Evolutionary conservation across 345 rosid species (phyloP).

Genomic region (Linum trigynum): DNA sequence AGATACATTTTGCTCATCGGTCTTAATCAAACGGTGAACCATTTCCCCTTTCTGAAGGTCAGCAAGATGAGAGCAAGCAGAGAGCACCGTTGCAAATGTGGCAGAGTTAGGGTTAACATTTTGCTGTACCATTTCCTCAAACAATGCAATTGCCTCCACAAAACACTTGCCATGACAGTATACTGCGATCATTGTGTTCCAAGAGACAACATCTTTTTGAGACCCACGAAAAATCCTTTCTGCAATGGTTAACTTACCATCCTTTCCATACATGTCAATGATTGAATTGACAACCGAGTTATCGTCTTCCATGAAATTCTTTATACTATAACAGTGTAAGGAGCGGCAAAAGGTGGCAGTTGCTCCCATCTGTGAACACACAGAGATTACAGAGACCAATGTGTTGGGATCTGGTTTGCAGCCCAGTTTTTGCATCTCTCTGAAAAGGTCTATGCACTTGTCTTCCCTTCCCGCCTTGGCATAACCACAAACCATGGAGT

Average conservation of each 20-base stretch:
- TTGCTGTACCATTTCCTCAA: constrained; percentile 44
- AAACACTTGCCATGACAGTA: constrained; percentile 28
- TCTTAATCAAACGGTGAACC: constrained; percentile 38
- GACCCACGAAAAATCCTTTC: constrained; percentile 33
- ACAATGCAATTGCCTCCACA: constrained; percentile 41
- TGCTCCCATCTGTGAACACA: constrained; percentile 41
- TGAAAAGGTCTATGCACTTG: constrained; percentile 37
- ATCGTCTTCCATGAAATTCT: constrained; percentile 21
- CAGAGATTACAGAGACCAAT: constrained; percentile 43
- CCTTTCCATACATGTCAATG: constrained; percentile 54
- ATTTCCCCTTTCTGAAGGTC: constrained; percentile 40
- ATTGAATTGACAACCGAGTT: constrained; percentile 41
- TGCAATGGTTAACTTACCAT: constrained; percentile 34
- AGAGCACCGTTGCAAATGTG: constrained; percentile 44
- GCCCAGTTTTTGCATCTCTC: constrained; percentile 35
- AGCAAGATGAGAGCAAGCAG: constrained; percentile 57
- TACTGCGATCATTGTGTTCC: constrained; percentile 52
- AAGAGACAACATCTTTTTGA: constrained; percentile 35
- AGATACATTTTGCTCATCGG: constrained; percentile 35
- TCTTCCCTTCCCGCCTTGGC: constrained; percentile 34
- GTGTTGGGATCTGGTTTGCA: constrained; percentile 31
- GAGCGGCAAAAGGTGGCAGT: constrained; percentile 30
- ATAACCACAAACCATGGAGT: constrained; percentile 42
- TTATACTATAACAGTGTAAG: constrained; percentile 45
- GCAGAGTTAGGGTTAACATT: constrained; percentile 37